These are phyloP conservation scores for Gossypium raimondii DNA, from an alignment of 345 rosid species.

Conservation along the genomic window DNA sequence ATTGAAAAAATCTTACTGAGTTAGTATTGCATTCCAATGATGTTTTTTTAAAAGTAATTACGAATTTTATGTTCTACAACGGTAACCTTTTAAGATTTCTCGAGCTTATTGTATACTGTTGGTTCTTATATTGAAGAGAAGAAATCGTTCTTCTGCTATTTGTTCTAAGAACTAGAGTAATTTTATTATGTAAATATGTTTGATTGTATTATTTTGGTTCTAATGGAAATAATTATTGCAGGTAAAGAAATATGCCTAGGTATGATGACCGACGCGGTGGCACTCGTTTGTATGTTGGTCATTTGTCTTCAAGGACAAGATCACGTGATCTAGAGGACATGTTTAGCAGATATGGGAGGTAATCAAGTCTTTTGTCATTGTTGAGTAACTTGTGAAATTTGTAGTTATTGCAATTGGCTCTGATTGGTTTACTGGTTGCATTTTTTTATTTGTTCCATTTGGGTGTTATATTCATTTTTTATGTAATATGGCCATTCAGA, in stretches of 20 bases:
- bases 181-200: background rate
- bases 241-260: slow-evolving; percentile 55
- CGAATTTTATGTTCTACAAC: background rate
- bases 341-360: slow-evolving; percentile 81
- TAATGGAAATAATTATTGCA: slow-evolving; percentile 10
- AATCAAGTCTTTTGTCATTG: background rate
- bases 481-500: background rate
- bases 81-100: background rate
- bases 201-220: background rate
- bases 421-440: background rate
- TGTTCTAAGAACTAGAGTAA: background rate
- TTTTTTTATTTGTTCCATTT: background rate
- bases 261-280: slow-evolving; percentile 60
- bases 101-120: background rate
- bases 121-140: background rate
- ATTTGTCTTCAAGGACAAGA: slow-evolving; percentile 56
- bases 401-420: background rate
- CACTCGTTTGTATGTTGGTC: slow-evolving; percentile 75
- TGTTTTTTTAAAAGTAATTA: background rate
- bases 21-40: background rate
- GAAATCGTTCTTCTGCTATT: too few relatives aligned
- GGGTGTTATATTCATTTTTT: background rate
- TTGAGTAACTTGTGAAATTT: background rate
- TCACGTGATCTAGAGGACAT: slow-evolving; percentile 68
- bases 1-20: background rate